Conservation (phyloP, 257 asterid species). For the Solanum pinnatisectum region DNA sequence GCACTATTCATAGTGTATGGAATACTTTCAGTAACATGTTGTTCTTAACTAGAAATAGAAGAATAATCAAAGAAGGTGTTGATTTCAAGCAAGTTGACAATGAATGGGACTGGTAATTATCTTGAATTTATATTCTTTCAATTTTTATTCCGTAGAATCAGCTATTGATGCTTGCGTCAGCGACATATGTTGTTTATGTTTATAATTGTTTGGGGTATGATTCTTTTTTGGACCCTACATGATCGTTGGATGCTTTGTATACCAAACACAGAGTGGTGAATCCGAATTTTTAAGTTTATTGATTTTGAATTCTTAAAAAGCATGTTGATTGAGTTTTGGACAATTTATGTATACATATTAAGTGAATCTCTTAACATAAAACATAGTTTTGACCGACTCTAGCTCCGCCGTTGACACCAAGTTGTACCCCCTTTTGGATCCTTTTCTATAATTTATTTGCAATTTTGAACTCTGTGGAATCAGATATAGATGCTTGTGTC, state of each 20-base stretch:
- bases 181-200: not conserved
- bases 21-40: constrained; percentile 55
- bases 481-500: too few species aligned
- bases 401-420: not conserved
- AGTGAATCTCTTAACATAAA: not conserved
- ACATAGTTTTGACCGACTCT: not conserved
- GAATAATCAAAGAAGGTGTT: constrained; percentile 55
- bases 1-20: constrained; percentile 34
- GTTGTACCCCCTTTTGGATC: not conserved
- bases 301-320: not conserved
- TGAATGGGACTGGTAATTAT: constrained; percentile 74
- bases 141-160: not conserved
- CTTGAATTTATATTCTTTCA: not conserved
- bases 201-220: not conserved
- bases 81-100: constrained; percentile 77
- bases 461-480: too few species aligned
- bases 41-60: constrained; percentile 57
- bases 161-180: fast-evolving
- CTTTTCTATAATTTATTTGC: too few species aligned
- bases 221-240: not conserved
- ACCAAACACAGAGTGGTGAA: not conserved
- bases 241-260: not conserved
- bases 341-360: not conserved
- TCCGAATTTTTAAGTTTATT: not conserved
- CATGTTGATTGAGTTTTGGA: not conserved